A percentile compares a stretch with the other conserved stretches of the same genome.
Evolutionary conservation across 2,329 filamentous ascomycete species (phyloP).

Genomic region (Fusarium nygamai): DNA sequence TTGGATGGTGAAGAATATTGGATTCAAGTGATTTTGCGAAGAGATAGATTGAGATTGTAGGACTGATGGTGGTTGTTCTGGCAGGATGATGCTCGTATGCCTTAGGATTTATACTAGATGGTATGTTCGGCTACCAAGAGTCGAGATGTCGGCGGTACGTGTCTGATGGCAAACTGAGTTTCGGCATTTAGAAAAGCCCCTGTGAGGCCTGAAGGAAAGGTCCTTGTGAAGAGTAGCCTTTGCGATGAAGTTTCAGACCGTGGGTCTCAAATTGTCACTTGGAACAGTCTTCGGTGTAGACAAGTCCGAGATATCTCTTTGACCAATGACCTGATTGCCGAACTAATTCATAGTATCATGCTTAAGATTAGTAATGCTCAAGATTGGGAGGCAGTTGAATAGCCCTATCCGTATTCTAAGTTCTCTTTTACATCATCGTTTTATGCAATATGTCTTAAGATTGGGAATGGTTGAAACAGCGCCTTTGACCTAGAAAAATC

Average conservation of each 20-base stretch:
- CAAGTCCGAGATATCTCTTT: not conserved
- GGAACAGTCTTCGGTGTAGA: not conserved
- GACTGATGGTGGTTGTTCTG: rapidly evolving
- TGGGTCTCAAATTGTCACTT: no score
- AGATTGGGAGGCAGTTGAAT: not conserved
- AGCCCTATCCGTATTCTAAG: no score
- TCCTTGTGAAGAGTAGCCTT: not conserved
- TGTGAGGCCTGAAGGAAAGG: rapidly evolving
- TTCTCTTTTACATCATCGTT: no score
- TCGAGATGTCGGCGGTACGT: no score
- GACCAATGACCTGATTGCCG: not conserved
- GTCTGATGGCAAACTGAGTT: not conserved
- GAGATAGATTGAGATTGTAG: not conserved
- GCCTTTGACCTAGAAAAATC: no score
- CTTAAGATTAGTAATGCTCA: not conserved
- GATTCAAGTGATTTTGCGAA: not conserved
- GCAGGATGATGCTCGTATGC: not conserved
- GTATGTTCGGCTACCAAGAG: no score
- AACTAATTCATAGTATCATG: no score
- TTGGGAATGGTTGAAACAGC: no score
- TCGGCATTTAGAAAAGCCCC: not conserved
- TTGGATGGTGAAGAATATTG: not conserved
- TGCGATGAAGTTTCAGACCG: not conserved
- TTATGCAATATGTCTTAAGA: no score
- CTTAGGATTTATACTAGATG: not conserved